Percentiles rank a stretch among this genome's conserved stretches.
Conservation (phyloP, 441 rosid species). For the Adansonia madagascariensis region DNA sequence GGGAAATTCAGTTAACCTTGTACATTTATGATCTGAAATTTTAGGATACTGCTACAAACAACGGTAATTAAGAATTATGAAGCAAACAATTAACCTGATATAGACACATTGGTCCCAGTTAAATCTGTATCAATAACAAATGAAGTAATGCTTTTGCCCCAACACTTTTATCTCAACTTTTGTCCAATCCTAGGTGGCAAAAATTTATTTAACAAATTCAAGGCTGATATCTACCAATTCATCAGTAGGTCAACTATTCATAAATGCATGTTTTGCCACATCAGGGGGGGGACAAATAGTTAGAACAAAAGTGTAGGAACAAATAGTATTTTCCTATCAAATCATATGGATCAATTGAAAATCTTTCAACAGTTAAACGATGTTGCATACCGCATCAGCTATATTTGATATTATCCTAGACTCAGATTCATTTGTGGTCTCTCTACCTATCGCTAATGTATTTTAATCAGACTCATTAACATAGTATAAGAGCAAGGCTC, state of each 20-base stretch:
- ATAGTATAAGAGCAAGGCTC: background rate
- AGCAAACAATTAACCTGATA: background rate
- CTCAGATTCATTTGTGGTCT: background rate
- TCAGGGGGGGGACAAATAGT: background rate
- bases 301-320: background rate
- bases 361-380: background rate
- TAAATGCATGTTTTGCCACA: background rate
- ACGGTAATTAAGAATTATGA: background rate
- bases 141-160: background rate
- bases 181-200: background rate
- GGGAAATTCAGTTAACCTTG: background rate
- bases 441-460: background rate
- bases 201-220: background rate
- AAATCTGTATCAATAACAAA: background rate
- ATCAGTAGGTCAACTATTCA: background rate
- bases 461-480: background rate
- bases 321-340: background rate
- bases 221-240: background rate
- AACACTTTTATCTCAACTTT: background rate
- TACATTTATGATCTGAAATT: background rate
- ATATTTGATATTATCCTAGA: background rate
- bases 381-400: background rate
- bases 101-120: background rate
- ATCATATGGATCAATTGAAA: background rate
- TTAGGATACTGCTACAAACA: background rate